phyloP scores from a whole-genome alignment of 1,284 basidiomycete genomes.

The Erythrobasidium hasegawianum region DNA sequence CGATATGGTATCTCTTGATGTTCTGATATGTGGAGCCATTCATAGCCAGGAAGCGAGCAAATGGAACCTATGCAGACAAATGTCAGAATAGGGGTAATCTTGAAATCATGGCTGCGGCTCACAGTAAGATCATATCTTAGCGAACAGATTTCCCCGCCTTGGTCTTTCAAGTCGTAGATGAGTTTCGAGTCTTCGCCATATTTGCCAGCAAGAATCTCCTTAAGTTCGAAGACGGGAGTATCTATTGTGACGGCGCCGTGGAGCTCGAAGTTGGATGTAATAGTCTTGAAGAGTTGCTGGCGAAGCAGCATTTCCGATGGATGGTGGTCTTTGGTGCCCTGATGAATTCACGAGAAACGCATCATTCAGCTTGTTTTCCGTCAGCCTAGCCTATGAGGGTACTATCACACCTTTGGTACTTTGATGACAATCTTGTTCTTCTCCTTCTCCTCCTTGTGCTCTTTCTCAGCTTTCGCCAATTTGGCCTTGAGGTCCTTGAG shows the following conservation, averaged over 20 bases:
- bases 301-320: slow-evolving; percentile 91
- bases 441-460: slow-evolving; percentile 32
- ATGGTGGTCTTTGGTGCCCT: slow-evolving; percentile 95
- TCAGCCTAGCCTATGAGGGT: too few relatives aligned
- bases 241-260: slow-evolving; percentile 92
- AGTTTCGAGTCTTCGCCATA: slow-evolving; percentile 97
- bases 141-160: slow-evolving; percentile 93
- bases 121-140: slow-evolving; percentile 94
- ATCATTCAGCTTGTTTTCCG: neutral
- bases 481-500: slow-evolving; percentile 33
- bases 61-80: slow-evolving; percentile 63
- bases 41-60: slow-evolving; percentile 95
- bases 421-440: slow-evolving; percentile 28
- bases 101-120: neutral
- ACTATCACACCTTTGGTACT: slow-evolving; percentile 33
- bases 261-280: slow-evolving; percentile 81
- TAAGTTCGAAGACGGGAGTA: slow-evolving; percentile 96
- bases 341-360: neutral
- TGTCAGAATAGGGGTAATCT: neutral
- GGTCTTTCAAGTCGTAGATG: slow-evolving; percentile 96
- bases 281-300: slow-evolving; percentile 80
- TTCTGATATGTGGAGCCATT: slow-evolving; percentile 64
- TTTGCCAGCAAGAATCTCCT: slow-evolving; percentile 91
- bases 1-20: slow-evolving; percentile 92
- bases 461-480: slow-evolving; percentile 33